Evolutionary conservation across 371 early-diverging fungal species (phyloP).

Genomic region (Mucor plumbeus): DNA sequence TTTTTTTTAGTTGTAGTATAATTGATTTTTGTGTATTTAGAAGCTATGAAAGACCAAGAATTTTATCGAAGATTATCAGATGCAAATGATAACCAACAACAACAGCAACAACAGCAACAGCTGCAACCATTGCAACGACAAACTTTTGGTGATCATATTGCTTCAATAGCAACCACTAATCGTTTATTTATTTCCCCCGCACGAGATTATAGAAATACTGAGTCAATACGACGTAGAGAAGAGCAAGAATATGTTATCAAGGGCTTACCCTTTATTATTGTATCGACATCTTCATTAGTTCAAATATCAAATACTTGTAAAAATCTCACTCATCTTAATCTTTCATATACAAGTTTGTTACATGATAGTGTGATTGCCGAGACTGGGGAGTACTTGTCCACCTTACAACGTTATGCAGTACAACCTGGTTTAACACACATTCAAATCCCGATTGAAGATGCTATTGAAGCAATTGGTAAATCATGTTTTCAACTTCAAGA

Average conservation of each 20-base stretch:
- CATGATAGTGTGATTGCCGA: slow-evolving; percentile 58
- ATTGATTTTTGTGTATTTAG: slow-evolving; percentile 1
- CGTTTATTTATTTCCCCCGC: not conserved
- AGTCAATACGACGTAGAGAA: slow-evolving; percentile 1
- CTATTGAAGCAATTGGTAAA: slow-evolving; percentile 51
- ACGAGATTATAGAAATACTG: not conserved
- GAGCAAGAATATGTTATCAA: slow-evolving; percentile 18
- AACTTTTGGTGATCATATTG: not conserved
- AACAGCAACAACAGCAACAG: slow-evolving; percentile 8
- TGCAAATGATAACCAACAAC: slow-evolving; percentile 6
- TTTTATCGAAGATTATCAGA: slow-evolving; percentile 25
- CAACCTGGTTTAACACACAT: slow-evolving; percentile 61
- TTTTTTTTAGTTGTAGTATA: not conserved
- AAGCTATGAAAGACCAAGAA: slow-evolving; percentile 33
- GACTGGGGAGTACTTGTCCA: slow-evolving; percentile 66
- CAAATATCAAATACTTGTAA: slow-evolving; percentile 55
- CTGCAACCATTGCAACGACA: not conserved
- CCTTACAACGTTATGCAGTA: slow-evolving; percentile 55
- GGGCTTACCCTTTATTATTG: slow-evolving; percentile 39
- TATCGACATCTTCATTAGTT: slow-evolving; percentile 64
- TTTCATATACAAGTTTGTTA: slow-evolving; percentile 56
- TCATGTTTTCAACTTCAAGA: slow-evolving; percentile 51
- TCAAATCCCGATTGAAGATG: slow-evolving; percentile 47
- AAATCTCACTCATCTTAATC: slow-evolving; percentile 51
- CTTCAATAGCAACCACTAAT: not conserved